Percentiles rank a stretch among this genome's conserved stretches.
These are phyloP conservation scores for Cucurbita argyrosperma DNA, from an alignment of 306 rosid species.

Conservation along the genomic window DNA sequence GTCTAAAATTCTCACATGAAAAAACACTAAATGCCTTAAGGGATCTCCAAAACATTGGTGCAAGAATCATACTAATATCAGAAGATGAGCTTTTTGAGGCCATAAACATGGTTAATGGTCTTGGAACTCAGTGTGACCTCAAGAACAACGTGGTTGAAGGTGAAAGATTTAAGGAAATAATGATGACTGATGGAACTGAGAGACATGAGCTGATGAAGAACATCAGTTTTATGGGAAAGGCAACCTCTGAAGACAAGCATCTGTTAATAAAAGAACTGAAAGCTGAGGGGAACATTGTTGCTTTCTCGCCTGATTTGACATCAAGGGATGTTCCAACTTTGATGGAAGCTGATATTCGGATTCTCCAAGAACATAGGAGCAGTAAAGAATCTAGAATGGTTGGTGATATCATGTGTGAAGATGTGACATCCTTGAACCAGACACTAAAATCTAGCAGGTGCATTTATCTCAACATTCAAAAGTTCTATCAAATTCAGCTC, in stretches of 20 bases:
- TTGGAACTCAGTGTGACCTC: constrained; percentile 12
- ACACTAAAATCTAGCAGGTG: constrained; percentile 21
- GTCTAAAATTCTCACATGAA: constrained; percentile 18
- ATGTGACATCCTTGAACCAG: constrained; percentile 10
- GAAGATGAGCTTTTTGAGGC: constrained; percentile 29
- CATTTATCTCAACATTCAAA: constrained; percentile 32
- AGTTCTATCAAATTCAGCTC: constrained; percentile 40
- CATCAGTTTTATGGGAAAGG: constrained; percentile 29
- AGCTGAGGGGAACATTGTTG: constrained; percentile 30
- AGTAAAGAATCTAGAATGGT: constrained; percentile 5
- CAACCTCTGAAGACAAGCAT: constrained; percentile 26
- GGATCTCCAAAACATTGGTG: constrained; percentile 11
- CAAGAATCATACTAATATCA: constrained; percentile 30
- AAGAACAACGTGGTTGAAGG: constrained; percentile 12
- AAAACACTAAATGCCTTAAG: constrained; percentile 12
- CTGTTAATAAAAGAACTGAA: constrained; percentile 18
- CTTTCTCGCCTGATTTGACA: constrained; percentile 28
- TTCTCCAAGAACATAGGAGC: constrained; percentile 6
- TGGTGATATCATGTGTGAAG: constrained; percentile 15
- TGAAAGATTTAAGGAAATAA: constrained; percentile 9
- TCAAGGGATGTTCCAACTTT: constrained; percentile 17
- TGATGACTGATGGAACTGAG: background rate
- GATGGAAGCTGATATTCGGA: constrained; percentile 37
- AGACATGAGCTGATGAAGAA: constrained; percentile 7
- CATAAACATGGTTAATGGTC: constrained; percentile 22